phyloP scores from a whole-genome alignment of 2,329 filamentous ascomycete genomes.

The Neodidymelliopsis sp. region DNA sequence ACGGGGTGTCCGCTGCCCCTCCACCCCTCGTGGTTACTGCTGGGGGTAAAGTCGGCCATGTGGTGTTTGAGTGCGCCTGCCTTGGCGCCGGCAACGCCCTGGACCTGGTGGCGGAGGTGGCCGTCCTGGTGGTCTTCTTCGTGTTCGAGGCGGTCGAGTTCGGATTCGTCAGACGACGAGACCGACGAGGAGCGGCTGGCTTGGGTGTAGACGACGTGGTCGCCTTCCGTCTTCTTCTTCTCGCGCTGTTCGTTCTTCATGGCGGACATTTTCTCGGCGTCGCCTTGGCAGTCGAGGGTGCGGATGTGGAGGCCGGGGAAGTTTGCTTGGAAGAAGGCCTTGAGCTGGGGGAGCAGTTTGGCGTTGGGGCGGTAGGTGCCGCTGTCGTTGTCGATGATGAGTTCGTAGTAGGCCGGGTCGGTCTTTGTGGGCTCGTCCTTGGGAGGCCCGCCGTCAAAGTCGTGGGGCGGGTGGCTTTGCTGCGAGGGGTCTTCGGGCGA shows the following conservation, averaged over 20 bases:
- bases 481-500: constrained; percentile 45
- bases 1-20: constrained; percentile 25
- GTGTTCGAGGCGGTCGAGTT: constrained; percentile 55
- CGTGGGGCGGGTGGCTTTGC: constrained; percentile 60
- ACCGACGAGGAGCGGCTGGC: constrained; percentile 56
- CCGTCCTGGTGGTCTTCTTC: constrained; percentile 29
- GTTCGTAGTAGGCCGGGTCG: constrained; percentile 73
- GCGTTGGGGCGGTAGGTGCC: constrained; percentile 92
- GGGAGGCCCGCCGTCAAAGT: constrained; percentile 58
- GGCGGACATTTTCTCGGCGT: constrained; percentile 73
- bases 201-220: constrained; percentile 63
- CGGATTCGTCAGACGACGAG: constrained; percentile 65
- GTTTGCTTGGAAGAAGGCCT: constrained; percentile 72
- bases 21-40: constrained; percentile 36
- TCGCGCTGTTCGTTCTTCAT: constrained; percentile 80
- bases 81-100: constrained; percentile 32
- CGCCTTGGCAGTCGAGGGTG: constrained; percentile 74
- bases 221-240: constrained; percentile 71
- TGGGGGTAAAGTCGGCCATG: constrained; percentile 34
- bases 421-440: constrained; percentile 50
- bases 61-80: constrained; percentile 35
- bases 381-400: constrained; percentile 94
- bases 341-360: constrained; percentile 73
- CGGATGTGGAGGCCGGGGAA: constrained; percentile 79
- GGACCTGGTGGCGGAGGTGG: constrained; percentile 41